Evolutionary conservation across 2,329 filamentous ascomycete genomes (phyloP).

Genomic region (Cercospora berteroae): DNA sequence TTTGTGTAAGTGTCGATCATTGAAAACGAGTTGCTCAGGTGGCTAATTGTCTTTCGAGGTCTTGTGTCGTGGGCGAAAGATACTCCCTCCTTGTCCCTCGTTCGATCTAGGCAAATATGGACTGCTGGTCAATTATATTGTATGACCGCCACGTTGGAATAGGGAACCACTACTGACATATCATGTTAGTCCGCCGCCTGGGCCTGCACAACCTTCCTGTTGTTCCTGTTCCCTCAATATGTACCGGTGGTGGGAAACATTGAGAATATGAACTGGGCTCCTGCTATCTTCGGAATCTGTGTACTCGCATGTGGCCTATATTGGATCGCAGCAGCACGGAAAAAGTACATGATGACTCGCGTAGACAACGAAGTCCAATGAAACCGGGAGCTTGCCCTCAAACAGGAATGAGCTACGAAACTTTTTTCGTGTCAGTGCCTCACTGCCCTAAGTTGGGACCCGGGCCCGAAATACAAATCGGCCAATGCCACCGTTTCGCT

Average conservation of each 20-base stretch:
- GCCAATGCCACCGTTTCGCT: not conserved
- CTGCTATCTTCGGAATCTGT: conserved; percentile 6
- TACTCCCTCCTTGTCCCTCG: not conserved
- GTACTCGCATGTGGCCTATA: conserved; percentile 3
- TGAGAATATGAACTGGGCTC: conserved; percentile 13
- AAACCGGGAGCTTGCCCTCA: not conserved
- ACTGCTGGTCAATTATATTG: not conserved
- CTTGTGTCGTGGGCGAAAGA: not conserved
- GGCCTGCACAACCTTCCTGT: not conserved
- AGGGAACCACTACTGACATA: not conserved
- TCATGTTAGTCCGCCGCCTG: not conserved
- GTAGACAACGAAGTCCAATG: not conserved
- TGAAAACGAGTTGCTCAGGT: not conserved
- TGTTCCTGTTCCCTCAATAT: conserved; percentile 12
- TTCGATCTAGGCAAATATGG: not conserved
- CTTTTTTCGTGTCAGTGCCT: not conserved
- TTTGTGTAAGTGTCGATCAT: not conserved
- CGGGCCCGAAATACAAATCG: not conserved
- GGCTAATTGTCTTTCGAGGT: not conserved
- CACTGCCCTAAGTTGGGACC: not conserved
- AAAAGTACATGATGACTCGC: not conserved
- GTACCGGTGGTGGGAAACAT: conserved; percentile 8
- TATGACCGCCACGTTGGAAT: not conserved
- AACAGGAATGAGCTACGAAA: not conserved
- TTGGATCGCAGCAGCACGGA: not conserved